These are phyloP conservation scores for Nepenthes gracilis DNA, from an alignment of 148 eudicot genomes.

Conservation along the genomic window DNA sequence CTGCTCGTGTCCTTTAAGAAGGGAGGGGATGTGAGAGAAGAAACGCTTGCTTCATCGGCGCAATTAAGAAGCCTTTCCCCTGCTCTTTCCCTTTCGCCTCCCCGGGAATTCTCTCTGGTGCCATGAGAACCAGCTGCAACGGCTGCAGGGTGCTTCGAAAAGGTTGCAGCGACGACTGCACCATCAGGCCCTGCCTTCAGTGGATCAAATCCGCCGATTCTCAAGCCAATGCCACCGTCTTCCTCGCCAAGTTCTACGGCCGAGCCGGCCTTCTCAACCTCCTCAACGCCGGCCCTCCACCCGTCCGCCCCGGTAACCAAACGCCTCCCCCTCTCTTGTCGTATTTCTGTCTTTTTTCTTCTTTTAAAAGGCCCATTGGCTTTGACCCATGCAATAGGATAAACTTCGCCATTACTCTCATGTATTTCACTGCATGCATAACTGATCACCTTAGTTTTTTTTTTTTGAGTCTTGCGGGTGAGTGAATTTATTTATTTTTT, in stretches of 20 bases:
- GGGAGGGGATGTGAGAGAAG: no score
- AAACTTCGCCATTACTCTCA: no score
- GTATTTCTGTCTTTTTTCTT: not conserved
- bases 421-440: not conserved
- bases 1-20: no score
- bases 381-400: not conserved
- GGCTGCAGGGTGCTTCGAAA: constrained; percentile 52
- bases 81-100: no score
- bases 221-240: constrained; percentile 50
- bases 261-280: constrained; percentile 56
- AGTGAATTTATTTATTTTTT: not conserved
- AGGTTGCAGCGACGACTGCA: constrained; percentile 41
- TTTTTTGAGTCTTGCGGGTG: not conserved
- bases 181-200: constrained; percentile 34
- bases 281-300: constrained; percentile 36
- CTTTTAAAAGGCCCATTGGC: no score
- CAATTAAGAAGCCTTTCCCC: no score
- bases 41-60: no score
- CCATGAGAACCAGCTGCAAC: constrained; percentile 49
- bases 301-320: constrained; percentile 39
- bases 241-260: constrained; percentile 55
- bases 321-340: no score
- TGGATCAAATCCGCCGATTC: constrained; percentile 46
- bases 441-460: not conserved
- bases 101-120: no score